These are phyloP conservation scores for Pyracantha coccinea DNA, from an alignment of 331 rosid species.

Conservation along the genomic window DNA sequence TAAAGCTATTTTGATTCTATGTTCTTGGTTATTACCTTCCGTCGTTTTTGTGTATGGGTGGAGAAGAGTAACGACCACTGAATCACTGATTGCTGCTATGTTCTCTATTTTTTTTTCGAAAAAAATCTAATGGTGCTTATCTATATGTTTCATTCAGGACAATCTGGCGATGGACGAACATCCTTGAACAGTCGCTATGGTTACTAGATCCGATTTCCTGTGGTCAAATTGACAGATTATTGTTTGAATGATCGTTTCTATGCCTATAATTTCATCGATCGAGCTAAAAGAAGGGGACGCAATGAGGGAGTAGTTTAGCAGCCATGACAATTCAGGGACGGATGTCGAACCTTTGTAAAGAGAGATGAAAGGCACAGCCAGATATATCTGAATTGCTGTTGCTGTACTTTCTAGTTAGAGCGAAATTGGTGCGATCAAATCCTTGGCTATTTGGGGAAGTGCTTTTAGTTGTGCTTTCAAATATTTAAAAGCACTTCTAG, in stretches of 20 bases:
- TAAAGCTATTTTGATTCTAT: slow-evolving; percentile 18
- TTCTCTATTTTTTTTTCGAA: neutral
- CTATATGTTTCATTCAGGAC: slow-evolving; percentile 50
- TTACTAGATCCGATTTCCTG: slow-evolving; percentile 32
- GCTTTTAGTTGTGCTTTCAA: too few species aligned
- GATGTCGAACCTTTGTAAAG: neutral
- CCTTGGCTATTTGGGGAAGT: too few species aligned
- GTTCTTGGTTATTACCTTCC: neutral
- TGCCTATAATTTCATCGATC: neutral
- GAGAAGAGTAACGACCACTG: neutral
- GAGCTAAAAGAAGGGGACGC: neutral
- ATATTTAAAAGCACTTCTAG: too few species aligned
- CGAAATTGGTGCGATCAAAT: too few species aligned
- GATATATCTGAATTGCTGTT: too few species aligned
- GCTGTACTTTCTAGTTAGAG: too few species aligned
- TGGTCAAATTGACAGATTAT: neutral
- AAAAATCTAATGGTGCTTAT: neutral
- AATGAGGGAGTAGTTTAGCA: neutral
- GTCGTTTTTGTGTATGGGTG: neutral
- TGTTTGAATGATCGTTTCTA: neutral
- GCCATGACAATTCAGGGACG: neutral
- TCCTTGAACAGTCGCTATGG: slow-evolving; percentile 75
- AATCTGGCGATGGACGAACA: slow-evolving; percentile 93
- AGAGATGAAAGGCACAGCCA: neutral
- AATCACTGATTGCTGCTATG: neutral